Percentiles rank a stretch among this genome's conserved stretches.
These are phyloP conservation scores for Trichomonas gallinae DNA, from an alignment of 208 protist genomes.

Conservation along the genomic window DNA sequence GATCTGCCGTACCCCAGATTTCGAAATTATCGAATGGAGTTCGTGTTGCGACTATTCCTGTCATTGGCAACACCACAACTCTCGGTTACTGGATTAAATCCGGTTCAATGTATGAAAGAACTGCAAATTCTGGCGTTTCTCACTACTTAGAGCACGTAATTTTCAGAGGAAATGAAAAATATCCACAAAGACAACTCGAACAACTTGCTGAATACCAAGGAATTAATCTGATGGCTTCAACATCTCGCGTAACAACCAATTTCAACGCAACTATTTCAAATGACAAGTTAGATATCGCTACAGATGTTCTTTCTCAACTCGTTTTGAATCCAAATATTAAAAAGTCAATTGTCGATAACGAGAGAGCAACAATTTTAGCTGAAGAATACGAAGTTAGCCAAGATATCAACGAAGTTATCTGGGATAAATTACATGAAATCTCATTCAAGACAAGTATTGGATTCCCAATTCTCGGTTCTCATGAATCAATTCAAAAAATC, in stretches of 20 bases:
- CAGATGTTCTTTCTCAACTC: background rate
- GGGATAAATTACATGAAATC: background rate
- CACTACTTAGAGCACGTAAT: constrained; percentile 14
- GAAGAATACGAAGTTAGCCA: constrained; percentile 11
- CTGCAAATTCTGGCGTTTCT: background rate
- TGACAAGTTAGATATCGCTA: background rate
- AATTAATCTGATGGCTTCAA: background rate
- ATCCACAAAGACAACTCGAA: background rate
- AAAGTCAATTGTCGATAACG: background rate
- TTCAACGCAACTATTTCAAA: background rate
- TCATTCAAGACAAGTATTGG: background rate
- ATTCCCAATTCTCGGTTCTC: background rate
- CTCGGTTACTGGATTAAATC: constrained; percentile 1
- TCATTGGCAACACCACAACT: background rate
- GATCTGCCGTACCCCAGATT: background rate
- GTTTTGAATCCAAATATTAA: background rate
- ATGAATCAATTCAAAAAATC: background rate
- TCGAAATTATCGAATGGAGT: background rate
- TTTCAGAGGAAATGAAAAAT: constrained; percentile 4
- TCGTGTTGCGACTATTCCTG: background rate
- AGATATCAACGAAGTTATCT: background rate
- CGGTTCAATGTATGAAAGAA: background rate
- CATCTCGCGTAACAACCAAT: background rate
- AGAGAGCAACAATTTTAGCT: background rate
- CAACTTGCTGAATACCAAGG: background rate